Base-by-base conservation (phyloP, 768 basidiomycete genomes). In the Lanmaoa rubissima region DNA sequence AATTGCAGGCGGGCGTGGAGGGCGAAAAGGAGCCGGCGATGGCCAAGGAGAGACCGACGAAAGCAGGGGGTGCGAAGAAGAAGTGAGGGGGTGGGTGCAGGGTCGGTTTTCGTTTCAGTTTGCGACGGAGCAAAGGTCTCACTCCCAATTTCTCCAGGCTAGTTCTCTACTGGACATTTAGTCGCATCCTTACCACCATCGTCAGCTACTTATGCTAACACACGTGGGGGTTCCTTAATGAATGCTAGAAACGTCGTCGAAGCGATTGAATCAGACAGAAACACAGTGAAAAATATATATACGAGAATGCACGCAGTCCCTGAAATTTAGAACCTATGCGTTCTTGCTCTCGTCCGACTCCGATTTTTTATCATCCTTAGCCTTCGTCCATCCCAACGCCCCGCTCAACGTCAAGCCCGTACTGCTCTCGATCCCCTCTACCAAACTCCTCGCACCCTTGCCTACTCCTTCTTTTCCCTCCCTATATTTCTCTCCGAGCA, bases 341-440 rank as follows among this genome's bases (percentile, higher is more conserved):
- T 48, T 48, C 49, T 66, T 60, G 43, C 47, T 42, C 58, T 59
- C 56, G 41, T 62, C 56, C 55, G 54, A 55, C 10, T 31, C 52
- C 49, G 60, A 36, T 24, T 60, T 67, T 56, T 59, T 59, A 11
- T 59, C 60, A 0, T 52, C 45, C 14, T 5, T 47, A 28, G 43
- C 57, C 51, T 65, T 59, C 2, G 74, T 65, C 77, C 75, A 76
- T 14, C 82, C 83, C 16, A 88, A 66, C 8, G 77, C 80, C 69
- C 86, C 85, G 38, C 77, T 75, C 44, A 94, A 64, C 73, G 86
- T 89, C 66, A 95, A 66, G 0, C 93, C 92, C 2, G 92, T 92
- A 32, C 73, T 66, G 53, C 83, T 78, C 75, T 93, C 87, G 14
- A 90, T 72, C 54, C 74, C 78, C 17, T 79, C 79, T 41, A 88